Conservation (phyloP, 306 rosid genomes). For the Vicia faba region DNA sequence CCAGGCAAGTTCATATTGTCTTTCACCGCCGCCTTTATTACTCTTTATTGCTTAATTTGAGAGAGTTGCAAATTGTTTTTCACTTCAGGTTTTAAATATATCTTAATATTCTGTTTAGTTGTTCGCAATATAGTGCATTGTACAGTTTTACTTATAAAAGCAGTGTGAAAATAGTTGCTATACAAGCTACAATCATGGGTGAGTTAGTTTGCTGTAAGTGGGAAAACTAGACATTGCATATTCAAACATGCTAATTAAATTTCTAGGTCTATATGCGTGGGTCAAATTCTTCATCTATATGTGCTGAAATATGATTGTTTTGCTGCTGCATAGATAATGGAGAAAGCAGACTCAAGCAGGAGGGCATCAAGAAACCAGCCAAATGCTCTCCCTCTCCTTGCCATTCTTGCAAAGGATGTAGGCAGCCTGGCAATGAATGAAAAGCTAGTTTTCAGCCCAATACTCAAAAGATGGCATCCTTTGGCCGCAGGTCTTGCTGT, state of each 20-base stretch:
- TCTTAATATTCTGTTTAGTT: slow-evolving; percentile 10
- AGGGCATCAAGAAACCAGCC: slow-evolving; percentile 92
- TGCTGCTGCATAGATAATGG: slow-evolving; percentile 74
- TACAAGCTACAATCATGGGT: slow-evolving; percentile 12
- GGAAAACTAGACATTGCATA: slow-evolving; percentile 9
- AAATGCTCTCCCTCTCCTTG: slow-evolving; percentile 84
- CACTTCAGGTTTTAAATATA: background rate
- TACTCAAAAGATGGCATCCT: slow-evolving; percentile 94
- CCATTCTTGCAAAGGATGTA: slow-evolving; percentile 94
- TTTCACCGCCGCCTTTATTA: slow-evolving; percentile 13
- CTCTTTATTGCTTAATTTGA: slow-evolving; percentile 6
- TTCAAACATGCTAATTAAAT: slow-evolving; percentile 3
- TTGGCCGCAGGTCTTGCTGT: slow-evolving; percentile 95
- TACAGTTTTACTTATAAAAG: slow-evolving; percentile 14
- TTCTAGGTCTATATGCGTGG: background rate
- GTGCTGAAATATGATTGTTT: slow-evolving; percentile 42
- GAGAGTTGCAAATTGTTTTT: slow-evolving; percentile 11
- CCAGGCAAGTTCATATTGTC: slow-evolving; percentile 70
- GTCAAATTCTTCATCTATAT: slow-evolving; percentile 31
- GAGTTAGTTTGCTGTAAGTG: background rate
- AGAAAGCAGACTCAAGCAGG: slow-evolving; percentile 93
- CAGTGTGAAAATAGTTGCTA: slow-evolving; percentile 9
- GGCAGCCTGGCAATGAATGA: slow-evolving; percentile 83
- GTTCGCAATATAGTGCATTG: slow-evolving; percentile 8
- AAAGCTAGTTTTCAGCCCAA: slow-evolving; percentile 87